These are phyloP conservation scores for Yamadazyma laniorum DNA, from an alignment of 805 yeast genomes.

Conservation along the genomic window DNA sequence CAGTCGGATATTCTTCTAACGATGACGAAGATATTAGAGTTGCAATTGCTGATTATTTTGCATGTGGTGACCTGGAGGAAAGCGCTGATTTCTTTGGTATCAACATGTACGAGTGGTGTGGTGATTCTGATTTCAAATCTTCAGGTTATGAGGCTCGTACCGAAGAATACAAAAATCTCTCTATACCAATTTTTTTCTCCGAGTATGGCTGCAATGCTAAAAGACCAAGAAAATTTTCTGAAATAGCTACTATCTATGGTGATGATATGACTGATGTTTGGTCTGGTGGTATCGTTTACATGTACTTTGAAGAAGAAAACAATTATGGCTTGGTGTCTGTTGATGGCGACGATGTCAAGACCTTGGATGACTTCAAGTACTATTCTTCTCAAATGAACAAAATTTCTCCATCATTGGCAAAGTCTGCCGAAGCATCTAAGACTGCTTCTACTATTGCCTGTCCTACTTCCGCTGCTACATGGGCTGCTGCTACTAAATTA, in stretches of 20 bases:
- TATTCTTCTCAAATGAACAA: conserved; percentile 34
- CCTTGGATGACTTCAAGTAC: conserved; percentile 56
- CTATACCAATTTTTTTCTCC: conserved; percentile 81
- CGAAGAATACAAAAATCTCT: conserved; percentile 64
- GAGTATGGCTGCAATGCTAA: conserved; percentile 84
- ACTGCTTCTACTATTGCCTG: conserved; percentile 63
- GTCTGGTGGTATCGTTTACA: conserved; percentile 93
- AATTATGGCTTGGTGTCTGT: conserved; percentile 76
- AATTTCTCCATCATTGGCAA: conserved; percentile 37
- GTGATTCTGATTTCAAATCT: conserved; percentile 50
- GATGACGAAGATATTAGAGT: conserved; percentile 83
- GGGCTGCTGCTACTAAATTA: conserved; percentile 66
- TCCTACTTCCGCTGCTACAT: conserved; percentile 53
- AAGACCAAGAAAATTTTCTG: conserved; percentile 74
- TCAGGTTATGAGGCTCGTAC: conserved; percentile 77
- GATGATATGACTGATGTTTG: conserved; percentile 81
- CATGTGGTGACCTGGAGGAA: conserved; percentile 69
- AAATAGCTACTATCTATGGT: conserved; percentile 65
- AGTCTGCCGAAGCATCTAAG: conserved; percentile 32
- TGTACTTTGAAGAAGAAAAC: conserved; percentile 84
- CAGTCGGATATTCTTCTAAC: conserved; percentile 92
- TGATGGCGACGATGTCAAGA: conserved; percentile 47
- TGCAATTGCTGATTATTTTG: conserved; percentile 76
- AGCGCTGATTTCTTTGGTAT: conserved; percentile 79
- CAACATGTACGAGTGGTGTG: conserved; percentile 91